Conservation (phyloP, 805 yeast species). For the Candida berthetii region DNA sequence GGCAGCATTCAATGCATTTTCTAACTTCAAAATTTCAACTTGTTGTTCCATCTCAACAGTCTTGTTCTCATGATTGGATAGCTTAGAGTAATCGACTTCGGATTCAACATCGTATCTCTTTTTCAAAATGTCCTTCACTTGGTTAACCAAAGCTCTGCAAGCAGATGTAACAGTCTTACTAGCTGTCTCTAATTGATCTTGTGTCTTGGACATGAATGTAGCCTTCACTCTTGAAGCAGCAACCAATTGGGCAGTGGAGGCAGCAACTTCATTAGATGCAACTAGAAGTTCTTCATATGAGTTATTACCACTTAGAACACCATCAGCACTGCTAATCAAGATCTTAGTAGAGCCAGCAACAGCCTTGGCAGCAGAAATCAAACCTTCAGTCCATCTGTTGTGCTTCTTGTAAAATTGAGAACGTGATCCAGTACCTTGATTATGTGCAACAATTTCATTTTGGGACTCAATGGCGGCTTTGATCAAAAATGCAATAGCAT, state of each 20-base stretch:
- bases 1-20: conserved; percentile 63
- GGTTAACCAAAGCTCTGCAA: conserved; percentile 63
- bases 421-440: conserved; percentile 57
- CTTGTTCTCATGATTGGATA: conserved; percentile 75
- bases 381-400: conserved; percentile 91
- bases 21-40: conserved; percentile 80
- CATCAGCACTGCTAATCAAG: conserved; percentile 84
- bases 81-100: conserved; percentile 56
- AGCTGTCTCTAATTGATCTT: conserved; percentile 64
- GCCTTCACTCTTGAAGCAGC: conserved; percentile 90
- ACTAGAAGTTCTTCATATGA: conserved; percentile 81
- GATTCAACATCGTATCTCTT: conserved; percentile 22
- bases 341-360: conserved; percentile 80
- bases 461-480: conserved; percentile 77
- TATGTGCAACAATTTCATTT: conserved; percentile 69
- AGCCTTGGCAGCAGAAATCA: conserved; percentile 82
- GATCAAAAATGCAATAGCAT: conserved; percentile 68
- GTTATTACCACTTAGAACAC: conserved; percentile 57
- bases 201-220: conserved; percentile 67
- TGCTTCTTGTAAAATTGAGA: conserved; percentile 81
- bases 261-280: conserved; percentile 87
- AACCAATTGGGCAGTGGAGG: conserved; percentile 87
- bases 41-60: conserved; percentile 91
- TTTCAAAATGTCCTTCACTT: conserved; percentile 57
- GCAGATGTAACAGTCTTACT: conserved; percentile 68